Base-by-base conservation (phyloP, 768 basidiomycete species). In the Podaxis sp. region DNA sequence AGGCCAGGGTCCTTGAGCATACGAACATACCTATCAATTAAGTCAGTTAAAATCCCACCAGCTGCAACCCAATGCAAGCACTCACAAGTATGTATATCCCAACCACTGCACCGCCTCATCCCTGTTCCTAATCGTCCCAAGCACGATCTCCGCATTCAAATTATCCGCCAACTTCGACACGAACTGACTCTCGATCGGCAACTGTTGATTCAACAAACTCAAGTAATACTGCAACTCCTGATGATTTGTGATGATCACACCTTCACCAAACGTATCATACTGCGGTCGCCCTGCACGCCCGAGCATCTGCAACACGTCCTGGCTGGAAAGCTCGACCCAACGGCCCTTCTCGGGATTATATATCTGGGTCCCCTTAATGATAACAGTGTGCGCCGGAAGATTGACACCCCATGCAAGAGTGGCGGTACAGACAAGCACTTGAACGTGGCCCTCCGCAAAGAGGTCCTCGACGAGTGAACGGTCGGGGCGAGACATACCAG, bases 331-430 rank as follows among this genome's bases (percentile, higher is more conserved):
- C 73, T 99, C 97, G 4, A 99, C 90, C 97, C 97, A 99, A 3
- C 92, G 87, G 19, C 97, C 97, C 76, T 99, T 97, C 76, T 97
- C 96, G 0, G 97, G 97, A 74, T 97, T 98, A 77, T 99, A 99
- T 65, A 99, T 96, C 77, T 99, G 96, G 0, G 97, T 99, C n/a
- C 97, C 97, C 74, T 99, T 99, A 82, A 99, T 98, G 78, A 99
- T 95, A 76, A 98, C 96, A 7, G 94, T 91, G 67, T 99, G 97
- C 1, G 96, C 96, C 2, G 97, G 97, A 0, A 99, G 79, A 72
- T 99, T 99, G 76, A 99, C 96, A 79, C 96, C 97, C 97, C 97
- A 99, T 0, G 97, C 97, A 40, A 99, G 88, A 2, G 96, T 99
- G 4, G 97, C 97, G 0, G 97, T 99, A 73, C 94, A 97, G 49